Base-by-base conservation (phyloP, 2,329 filamentous ascomycete genomes). In the Onygena corvina region DNA sequence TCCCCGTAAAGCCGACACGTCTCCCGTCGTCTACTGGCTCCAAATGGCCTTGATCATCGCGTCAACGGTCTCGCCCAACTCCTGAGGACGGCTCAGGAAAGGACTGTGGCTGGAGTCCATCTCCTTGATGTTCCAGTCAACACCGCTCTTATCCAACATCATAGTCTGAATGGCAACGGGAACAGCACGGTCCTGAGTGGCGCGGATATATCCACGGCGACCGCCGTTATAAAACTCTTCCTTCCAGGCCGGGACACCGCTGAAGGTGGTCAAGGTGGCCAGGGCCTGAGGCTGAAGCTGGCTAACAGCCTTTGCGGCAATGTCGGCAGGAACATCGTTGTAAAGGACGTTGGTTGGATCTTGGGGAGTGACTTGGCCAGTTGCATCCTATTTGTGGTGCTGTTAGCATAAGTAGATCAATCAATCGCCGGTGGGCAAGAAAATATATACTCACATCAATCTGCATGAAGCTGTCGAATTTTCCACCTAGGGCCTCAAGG, bases 21-120 rank as follows among this genome's bases (percentile, higher is more conserved):
- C 11, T 14, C 9, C n/a, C 9, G 27, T 14, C 11, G 9, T 4
- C 21, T 21, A 42, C 38, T 42, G 21, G 20, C 12, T 33, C 42
- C 42, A 46, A n/a, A 33, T 33, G 27, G 42, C 25, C 6, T 18
- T 33, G 30, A 46, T 46, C 42, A 46, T 46, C 5, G n/a, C 47
- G 16, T 42, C 25, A 18, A 50, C 27, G 27, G 16, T 27, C 18
- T 50, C 50, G 27, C 35, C 40, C 12, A 50, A 34, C 30, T 50
- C 21, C 33, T 54, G 49, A 9, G 52, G 47, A 5, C 38, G 50
- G 7, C 46, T 52, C 12, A 52, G 6, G 36, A 48, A 50, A n/a
- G 50, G 52, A 3, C 49, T 49, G 47, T 54, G 52, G 25, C 50
- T 27, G 20, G 40, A 14, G 33, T 51, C 29, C 2, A 53, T 31